Evolutionary conservation across 176 grass and related monocot species (phyloP).

Genomic region (Paspalum notatum): DNA sequence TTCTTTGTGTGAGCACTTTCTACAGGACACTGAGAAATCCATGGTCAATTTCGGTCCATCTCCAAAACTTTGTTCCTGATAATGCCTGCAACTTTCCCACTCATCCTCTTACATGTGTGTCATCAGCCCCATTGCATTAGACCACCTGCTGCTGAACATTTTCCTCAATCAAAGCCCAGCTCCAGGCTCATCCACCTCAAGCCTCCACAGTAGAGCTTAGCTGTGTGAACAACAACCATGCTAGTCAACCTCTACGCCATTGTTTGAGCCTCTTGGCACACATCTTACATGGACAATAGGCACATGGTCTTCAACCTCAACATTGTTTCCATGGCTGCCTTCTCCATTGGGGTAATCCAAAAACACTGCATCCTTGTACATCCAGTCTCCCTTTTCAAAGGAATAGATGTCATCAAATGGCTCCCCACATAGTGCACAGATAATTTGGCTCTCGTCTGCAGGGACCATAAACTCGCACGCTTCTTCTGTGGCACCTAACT

Average conservation of each 20-base stretch:
- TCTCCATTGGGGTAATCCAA: conserved; percentile 50
- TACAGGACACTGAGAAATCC: background rate
- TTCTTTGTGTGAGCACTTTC: conserved; percentile 31
- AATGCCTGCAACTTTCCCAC: background rate
- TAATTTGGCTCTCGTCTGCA: conserved; percentile 85
- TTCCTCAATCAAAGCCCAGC: background rate
- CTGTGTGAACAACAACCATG: conserved; percentile 19
- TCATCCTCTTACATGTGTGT: conserved; percentile 7
- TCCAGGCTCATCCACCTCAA: background rate
- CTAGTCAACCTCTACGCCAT: conserved; percentile 49
- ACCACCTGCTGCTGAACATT: background rate
- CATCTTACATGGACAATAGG: conserved; percentile 60
- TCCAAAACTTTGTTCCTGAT: conserved; percentile 19
- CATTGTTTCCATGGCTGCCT: conserved; percentile 17
- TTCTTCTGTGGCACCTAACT: conserved; percentile 58
- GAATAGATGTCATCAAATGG: conserved; percentile 90
- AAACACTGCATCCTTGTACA: conserved; percentile 81
- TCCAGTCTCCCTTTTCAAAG: conserved; percentile 67
- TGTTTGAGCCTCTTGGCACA: conserved; percentile 31
- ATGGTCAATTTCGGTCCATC: background rate
- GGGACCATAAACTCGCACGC: conserved; percentile 68
- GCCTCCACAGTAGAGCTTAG: conserved; percentile 5
- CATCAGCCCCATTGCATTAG: conserved; percentile 21
- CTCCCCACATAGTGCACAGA: conserved; percentile 88
- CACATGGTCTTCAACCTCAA: conserved; percentile 6